phyloP scores from a whole-genome alignment of 371 early-diverging fungal genomes.

The Mucor saturninus region DNA sequence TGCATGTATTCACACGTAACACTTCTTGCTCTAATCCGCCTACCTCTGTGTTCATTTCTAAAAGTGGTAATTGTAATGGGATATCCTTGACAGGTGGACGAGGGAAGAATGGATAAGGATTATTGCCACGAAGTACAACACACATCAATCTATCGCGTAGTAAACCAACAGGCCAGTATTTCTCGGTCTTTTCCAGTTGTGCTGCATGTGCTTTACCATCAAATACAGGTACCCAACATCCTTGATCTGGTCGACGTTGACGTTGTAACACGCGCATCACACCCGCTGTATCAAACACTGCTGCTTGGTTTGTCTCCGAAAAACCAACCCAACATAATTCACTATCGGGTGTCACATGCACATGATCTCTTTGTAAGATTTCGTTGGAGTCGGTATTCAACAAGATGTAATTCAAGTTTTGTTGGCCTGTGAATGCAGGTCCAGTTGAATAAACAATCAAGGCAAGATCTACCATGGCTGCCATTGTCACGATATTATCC shows the following conservation, averaged over 20 bases:
- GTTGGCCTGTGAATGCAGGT: constrained; percentile 44
- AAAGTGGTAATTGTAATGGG: constrained; percentile 73
- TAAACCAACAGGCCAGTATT: constrained; percentile 83
- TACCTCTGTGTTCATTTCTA: constrained; percentile 32
- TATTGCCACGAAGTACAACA: constrained; percentile 59
- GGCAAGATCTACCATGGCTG: constrained; percentile 53
- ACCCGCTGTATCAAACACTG: constrained; percentile 71
- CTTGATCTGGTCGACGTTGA: constrained; percentile 64
- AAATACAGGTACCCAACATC: constrained; percentile 78
- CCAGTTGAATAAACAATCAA: constrained; percentile 37
- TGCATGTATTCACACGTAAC: constrained; percentile 50
- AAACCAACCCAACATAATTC: constrained; percentile 86
- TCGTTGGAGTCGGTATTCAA: constrained; percentile 65
- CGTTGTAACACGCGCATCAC: constrained; percentile 64
- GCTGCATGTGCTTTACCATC: constrained; percentile 52
- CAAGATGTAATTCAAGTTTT: constrained; percentile 72
- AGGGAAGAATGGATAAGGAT: constrained; percentile 74
- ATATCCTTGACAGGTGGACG: constrained; percentile 77
- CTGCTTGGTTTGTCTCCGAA: constrained; percentile 75
- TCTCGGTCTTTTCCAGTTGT: constrained; percentile 36
- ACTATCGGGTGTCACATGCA: constrained; percentile 70
- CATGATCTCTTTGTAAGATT: constrained; percentile 60
- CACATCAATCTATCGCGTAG: constrained; percentile 65
- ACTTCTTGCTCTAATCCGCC: constrained; percentile 68
- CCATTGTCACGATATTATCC: constrained; percentile 68